Base-by-base conservation (phyloP, 108 stramenopile species). In the Pseudonitzschia delicatissima region DNA sequence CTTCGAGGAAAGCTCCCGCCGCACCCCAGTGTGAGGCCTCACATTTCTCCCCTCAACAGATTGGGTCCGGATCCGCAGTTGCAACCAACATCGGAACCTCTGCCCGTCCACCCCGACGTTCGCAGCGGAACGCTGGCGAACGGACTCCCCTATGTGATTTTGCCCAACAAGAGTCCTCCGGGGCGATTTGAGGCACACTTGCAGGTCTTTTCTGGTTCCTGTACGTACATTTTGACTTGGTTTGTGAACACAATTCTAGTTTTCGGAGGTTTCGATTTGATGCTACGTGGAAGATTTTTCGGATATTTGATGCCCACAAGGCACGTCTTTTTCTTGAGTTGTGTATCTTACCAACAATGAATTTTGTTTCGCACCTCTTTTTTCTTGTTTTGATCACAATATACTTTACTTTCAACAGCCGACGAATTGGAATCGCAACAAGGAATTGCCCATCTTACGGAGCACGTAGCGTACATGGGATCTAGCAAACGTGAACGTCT, bases 391-490 rank as follows among this genome's bases (percentile, higher is more conserved):
- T 59, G 50, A 63, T 15, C 37, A 6, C 37, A 39, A 39, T 8
- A 39, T 39, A 39, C 61, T 69, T 45, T 68, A 62, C n/a, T 55
- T 67, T 17, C 52, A 71, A 40, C 7, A 86, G 85, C 94, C 55
- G 92, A 96, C 67, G 96, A 98, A 82, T 72, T 95, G 28, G 90
- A 96, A 47, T 73, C 83, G 18, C 96, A 97, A 76, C 96, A 96
- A 71, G 98, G 98, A 28, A 97, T 98, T 77, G 96, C 96, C 9
- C 98, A 98, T 70, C 81, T 98, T 27, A 95, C 97, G 36, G 98
- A 98, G 80, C 98, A 98, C 72, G 96, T 98, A 1, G 95, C 96
- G 18, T 97, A 98, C 87, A 98, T 98, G 98, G 98, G 98, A 48
- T 91, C 89, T 48, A 83, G 94, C 9, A 97, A 97, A 69, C 77